Evolutionary conservation across 2,329 filamentous ascomycete species (phyloP).

Genomic region (Talaromyces albobiverticillius): DNA sequence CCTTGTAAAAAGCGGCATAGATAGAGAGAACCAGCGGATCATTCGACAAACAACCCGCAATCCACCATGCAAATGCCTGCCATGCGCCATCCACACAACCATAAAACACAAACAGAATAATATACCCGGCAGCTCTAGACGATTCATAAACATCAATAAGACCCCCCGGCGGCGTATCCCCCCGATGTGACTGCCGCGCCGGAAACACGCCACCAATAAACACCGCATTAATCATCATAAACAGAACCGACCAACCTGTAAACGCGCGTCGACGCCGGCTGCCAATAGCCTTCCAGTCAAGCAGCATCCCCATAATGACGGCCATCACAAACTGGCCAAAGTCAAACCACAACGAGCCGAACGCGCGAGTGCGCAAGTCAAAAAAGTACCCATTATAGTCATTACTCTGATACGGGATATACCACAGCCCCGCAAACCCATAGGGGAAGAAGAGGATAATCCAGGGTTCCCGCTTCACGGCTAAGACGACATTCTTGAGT

Average conservation of each 20-base stretch:
- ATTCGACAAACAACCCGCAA: conserved; percentile 20
- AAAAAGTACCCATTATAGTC: conserved; percentile 23
- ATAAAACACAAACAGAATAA: conserved; percentile 18
- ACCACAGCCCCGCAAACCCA: conserved; percentile 22
- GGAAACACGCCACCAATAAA: conserved; percentile 22
- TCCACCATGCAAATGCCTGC: conserved; percentile 22
- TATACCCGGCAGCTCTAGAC: conserved; percentile 15
- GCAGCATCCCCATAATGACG: conserved; percentile 18
- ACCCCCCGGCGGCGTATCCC: conserved; percentile 11
- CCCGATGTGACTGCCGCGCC: conserved; percentile 15
- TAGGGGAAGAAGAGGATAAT: conserved; percentile 23
- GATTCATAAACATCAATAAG: conserved; percentile 16
- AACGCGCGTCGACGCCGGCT: conserved; percentile 20
- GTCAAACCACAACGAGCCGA: conserved; percentile 22
- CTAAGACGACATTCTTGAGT: conserved; percentile 18
- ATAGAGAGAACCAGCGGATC: conserved; percentile 19
- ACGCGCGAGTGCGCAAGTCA: conserved; percentile 21
- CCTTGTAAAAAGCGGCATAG: conserved; percentile 21
- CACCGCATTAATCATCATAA: conserved; percentile 21
- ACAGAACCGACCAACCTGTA: conserved; percentile 18
- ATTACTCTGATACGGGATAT: conserved; percentile 23
- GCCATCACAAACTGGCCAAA: conserved; percentile 22
- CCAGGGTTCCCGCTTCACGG: conserved; percentile 18
- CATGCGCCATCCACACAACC: conserved; percentile 18
- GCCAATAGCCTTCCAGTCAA: conserved; percentile 19